phyloP scores from a whole-genome alignment of 2,329 filamentous ascomycete genomes.

The Fusarium sp. region DNA sequence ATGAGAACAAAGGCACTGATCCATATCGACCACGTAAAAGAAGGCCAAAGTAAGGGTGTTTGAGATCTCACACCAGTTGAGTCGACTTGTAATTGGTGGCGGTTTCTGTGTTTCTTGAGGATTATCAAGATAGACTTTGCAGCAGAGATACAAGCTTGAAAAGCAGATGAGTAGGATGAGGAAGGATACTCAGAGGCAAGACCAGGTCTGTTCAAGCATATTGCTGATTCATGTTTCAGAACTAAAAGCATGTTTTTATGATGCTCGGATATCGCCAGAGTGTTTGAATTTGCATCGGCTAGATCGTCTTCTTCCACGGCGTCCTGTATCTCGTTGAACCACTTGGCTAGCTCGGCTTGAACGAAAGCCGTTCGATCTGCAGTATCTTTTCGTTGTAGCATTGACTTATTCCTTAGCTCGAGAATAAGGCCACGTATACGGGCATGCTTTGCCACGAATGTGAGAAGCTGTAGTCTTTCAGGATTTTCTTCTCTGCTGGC shows the following conservation, averaged over 20 bases:
- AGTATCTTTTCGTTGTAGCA: conserved; percentile 57
- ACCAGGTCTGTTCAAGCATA: conserved; percentile 62
- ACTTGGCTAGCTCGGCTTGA: conserved; percentile 60
- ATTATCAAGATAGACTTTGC: conserved; percentile 59
- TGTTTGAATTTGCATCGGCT: not conserved
- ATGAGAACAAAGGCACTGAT: conserved; percentile 64
- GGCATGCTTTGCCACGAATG: conserved; percentile 58
- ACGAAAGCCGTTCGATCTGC: conserved; percentile 57
- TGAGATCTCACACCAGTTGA: conserved; percentile 13
- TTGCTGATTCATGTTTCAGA: conserved; percentile 61
- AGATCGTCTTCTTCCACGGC: conserved; percentile 54
- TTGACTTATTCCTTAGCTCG: conserved; percentile 63
- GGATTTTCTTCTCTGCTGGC: conserved; percentile 26
- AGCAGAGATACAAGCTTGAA: conserved; percentile 63
- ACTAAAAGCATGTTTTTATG: conserved; percentile 57
- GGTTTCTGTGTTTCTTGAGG: conserved; percentile 46
- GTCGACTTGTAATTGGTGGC: conserved; percentile 19
- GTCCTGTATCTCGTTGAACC: conserved; percentile 65
- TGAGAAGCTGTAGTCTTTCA: conserved; percentile 51
- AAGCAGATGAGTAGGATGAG: conserved; percentile 57
- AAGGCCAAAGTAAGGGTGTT: conserved; percentile 59
- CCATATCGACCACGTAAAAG: conserved; percentile 64
- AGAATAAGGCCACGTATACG: conserved; percentile 62
- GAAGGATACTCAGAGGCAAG: conserved; percentile 57
- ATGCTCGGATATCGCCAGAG: conserved; percentile 42